Base-by-base conservation (phyloP, 2,329 filamentous ascomycete species). In the Akanthomyces dipterigenus region DNA sequence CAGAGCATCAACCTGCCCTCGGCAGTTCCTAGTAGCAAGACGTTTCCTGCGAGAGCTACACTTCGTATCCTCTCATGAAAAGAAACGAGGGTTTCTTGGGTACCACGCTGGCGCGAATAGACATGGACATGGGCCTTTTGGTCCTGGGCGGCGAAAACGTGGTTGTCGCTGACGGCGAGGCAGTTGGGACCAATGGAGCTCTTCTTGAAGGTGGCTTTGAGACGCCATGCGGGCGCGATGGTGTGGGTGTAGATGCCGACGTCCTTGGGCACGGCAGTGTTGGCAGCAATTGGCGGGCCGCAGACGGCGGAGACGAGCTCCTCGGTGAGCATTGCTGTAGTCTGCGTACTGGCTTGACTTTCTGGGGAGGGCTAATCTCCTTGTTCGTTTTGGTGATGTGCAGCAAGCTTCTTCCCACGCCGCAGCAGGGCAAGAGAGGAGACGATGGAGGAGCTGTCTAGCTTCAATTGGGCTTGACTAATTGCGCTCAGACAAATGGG, bases 81-180 rank as follows among this genome's bases (percentile, higher is more conserved):
- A 0, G 93, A 89, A 22, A 98, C 86, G 20, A 91, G 83, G 7
- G 91, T 89, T 76, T 98, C 93, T 71, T 97, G 92, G 68, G 90
- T 95, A 31, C 90, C 90, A 65, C 90, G 89, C 62, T 87, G 82
- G 60, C 92, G 84, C 62, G 85, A 93, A 76, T 98, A 99, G 60
- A 99, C 91, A 75, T 98, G 91, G 1, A 99, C 83, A 46, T 96
- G 90, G 0, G 92, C 91, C 75, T 96, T 98, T 65, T 93, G 92
- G 55, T 89, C 83, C 73, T 99, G 95, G 4, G 91, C 93, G 4
- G 93, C 89, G 72, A 96, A 99, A 51, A 98, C 82, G 72, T 99
- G 95, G 22, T 88, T 88, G 49, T 84, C 80, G 74, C 83, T 96
- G 67, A 93, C 82, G 34, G 91, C 93, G 60, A 99, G 78, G 67